Base-by-base conservation (phyloP, 805 yeast species). In the Metschnikowia anglica region DNA sequence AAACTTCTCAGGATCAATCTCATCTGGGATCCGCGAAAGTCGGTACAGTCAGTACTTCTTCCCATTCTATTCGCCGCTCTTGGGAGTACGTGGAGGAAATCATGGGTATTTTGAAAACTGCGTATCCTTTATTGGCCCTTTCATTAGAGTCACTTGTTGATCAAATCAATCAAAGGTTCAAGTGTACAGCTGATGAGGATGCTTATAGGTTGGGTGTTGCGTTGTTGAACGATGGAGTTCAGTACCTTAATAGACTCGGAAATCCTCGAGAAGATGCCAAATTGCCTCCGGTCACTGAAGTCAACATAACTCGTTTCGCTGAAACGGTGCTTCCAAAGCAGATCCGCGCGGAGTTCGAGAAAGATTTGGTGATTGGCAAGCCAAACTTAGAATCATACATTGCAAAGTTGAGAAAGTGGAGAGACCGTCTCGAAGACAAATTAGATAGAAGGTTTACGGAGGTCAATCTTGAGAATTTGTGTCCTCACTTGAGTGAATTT, bases 401-500 rank as follows among this genome's bases (percentile, higher is more conserved):
- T 49, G 74, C 77, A 35, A 85, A 88, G 57, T 69, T 93, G 60
- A 76, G 97, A 43, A 82, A 80, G 56, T 93, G 99, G 99, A 78
- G 97, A 53, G 90, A 89, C 52, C 74, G 97, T 34, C 71, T 93
- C 46, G 98, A 93, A 61, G 96, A 87, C 54, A 89, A 87, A 59
- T 74, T 93, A 47, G 98, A 93, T 61, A 76, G 96, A 51, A 77
- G 95, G 45, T 83, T 88, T 43, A 78, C 82, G 21, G 79, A 80
- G 53, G 85, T 89, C 37, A 85, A 89, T 53, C 66, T 93, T 49
- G 99, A 93, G 65, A 81, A 89, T 44, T 73, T 93, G 49, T 89
- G 97, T 56, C 97, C 98, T 12, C 98, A 91, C 55, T 73, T 93
- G 62, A 85, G 95, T 60, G 97, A 90, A 60, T 93, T 95, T 79